Base-by-base conservation (phyloP, 1,139 yeast genomes). In the Debaryomyces nepalensis region DNA sequence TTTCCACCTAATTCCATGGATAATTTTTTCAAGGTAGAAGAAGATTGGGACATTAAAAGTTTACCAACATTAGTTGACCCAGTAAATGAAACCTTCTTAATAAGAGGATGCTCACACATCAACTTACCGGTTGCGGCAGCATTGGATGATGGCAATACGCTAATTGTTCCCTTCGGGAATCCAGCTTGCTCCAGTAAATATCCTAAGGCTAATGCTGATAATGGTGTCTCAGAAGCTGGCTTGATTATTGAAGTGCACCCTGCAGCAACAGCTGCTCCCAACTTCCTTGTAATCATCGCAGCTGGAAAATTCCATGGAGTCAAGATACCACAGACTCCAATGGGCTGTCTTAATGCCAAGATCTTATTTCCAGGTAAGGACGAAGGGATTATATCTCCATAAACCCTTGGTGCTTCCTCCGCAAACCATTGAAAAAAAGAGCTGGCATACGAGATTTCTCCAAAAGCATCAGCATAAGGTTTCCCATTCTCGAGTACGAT, bases 251-350 rank as follows among this genome's bases (percentile, higher is more conserved):
- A 74, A 1, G 98, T 85, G 65, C 97, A 91, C 2, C 98, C 98
- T 7, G 95, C 91, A 12, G 97, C 97, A 15, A 89, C 57, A 1
- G 96, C 96, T 21, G 97, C 96, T 21, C 89, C 97, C 39, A 87
- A 77, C 63, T 91, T 91, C 54, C 98, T 77, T 2, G 97, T 81
- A 48, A 91, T 87, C 98, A 91, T 91, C 4, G 97, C 95, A 40
- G 85, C 74, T 12, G 98, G 98, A 69, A 91, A 91, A 64, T 91
- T 91, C 97, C 97, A 91, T 14, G 98, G 98, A 4, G 97, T 88
- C 53, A 91, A 73, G 46, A 91, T 81, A 21, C 96, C 97, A 55
- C 93, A 88, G 1, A 88, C 96, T 15, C 97, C 97, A 41, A 91
- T 77, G 11, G 96, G 96, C 60, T 86, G 90, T 58, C 83, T 82